Conservation (phyloP, 306 rosid species). For the Citrullus colocynthis region DNA sequence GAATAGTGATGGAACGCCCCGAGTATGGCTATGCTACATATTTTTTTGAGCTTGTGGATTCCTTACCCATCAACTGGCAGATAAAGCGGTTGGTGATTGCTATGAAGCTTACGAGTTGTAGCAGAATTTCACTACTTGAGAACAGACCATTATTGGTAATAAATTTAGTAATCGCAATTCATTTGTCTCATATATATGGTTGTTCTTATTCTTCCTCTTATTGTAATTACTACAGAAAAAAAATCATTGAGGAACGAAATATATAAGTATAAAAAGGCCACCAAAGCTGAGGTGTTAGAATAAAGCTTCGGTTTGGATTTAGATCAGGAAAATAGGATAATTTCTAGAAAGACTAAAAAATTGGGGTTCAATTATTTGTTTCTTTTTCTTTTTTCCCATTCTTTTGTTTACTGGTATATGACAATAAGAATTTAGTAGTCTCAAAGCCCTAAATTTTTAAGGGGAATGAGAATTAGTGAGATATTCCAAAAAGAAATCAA, state of each 20-base stretch:
- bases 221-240: not conserved
- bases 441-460: no score
- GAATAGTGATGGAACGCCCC: conserved; percentile 90
- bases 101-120: conserved; percentile 65
- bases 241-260: not conserved
- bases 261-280: not conserved
- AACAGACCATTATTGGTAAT: conserved; percentile 60
- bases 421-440: no score
- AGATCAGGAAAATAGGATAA: not conserved
- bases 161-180: conserved; percentile 1
- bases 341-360: not conserved
- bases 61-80: conserved; percentile 72
- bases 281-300: not conserved
- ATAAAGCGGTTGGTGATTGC: conserved; percentile 77
- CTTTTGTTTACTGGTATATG: no score
- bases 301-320: not conserved
- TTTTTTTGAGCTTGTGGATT: conserved; percentile 70
- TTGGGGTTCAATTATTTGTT: not conserved
- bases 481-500: no score
- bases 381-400: no score
- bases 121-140: conserved; percentile 73
- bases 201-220: not conserved
- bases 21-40: conserved; percentile 94
- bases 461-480: no score
- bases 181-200: not conserved